A percentile compares a stretch with the other conserved stretches of the same genome.
phyloP scores from a whole-genome alignment of 179 eudicot genomes.

The Gypsophila paniculata region DNA sequence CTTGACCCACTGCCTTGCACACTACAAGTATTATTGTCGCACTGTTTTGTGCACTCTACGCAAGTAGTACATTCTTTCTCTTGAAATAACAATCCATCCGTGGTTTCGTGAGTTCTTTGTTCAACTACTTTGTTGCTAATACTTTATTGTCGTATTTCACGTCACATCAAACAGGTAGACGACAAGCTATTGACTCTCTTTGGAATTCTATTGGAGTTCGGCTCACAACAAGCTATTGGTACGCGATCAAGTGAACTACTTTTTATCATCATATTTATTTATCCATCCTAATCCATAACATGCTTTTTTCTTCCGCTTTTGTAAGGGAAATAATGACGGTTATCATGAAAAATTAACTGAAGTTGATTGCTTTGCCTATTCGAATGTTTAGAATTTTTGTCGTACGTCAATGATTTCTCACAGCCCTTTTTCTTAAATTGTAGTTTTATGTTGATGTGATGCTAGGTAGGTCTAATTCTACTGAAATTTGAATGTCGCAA shows the following conservation, averaged over 20 bases:
- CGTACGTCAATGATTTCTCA: no score
- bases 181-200: slow-evolving; percentile 82
- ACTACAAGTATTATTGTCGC: slow-evolving; percentile 82
- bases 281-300: not conserved
- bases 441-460: no score
- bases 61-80: slow-evolving; percentile 31
- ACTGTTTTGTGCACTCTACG: slow-evolving; percentile 87
- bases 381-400: no score
- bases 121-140: not conserved
- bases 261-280: not conserved
- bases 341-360: no score
- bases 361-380: no score
- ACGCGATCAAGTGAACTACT: slow-evolving; percentile 23
- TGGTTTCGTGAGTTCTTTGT: not conserved
- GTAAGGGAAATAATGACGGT: no score
- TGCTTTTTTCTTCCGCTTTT: no score
- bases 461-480: no score
- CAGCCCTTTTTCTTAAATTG: no score
- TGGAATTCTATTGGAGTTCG: slow-evolving; percentile 76
- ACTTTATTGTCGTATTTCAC: not conserved
- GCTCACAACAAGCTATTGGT: slow-evolving; percentile 84
- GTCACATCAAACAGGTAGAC: slow-evolving; percentile 50
- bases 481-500: no score
- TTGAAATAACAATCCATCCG: not conserved
- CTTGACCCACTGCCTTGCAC: slow-evolving; percentile 91